Percentiles rank a stretch among this genome's conserved stretches.
Conservation (phyloP, 306 rosid species). For the Rosa lucieae region DNA sequence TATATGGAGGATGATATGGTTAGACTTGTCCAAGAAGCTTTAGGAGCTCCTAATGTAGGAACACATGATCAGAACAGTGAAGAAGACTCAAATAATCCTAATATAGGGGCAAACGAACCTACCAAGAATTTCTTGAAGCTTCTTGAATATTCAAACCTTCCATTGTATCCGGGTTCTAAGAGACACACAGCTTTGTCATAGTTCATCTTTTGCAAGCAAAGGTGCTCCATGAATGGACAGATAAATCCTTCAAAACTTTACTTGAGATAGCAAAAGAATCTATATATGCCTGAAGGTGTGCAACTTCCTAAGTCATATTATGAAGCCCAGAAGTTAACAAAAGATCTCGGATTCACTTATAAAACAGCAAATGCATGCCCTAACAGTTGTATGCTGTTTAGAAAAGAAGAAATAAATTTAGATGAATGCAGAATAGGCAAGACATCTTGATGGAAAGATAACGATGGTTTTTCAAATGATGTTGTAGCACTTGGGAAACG, state of each 20-base stretch:
- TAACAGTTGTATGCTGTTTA: background rate
- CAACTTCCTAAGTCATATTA: no score
- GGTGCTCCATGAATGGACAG: no score
- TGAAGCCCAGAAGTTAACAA: background rate
- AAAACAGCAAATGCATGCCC: constrained; percentile 3
- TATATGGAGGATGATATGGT: background rate
- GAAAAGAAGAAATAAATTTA: no score
- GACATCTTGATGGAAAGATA: background rate
- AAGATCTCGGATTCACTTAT: background rate
- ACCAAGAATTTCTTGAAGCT: background rate
- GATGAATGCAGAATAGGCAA: background rate
- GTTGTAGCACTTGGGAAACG: background rate
- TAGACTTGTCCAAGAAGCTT: background rate
- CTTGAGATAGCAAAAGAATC: no score
- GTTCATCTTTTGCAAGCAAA: no score
- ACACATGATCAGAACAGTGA: no score
- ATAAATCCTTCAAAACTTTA: no score
- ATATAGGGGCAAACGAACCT: no score
- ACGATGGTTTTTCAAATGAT: background rate
- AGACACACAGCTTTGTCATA: no score
- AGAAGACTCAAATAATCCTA: background rate
- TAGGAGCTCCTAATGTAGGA: background rate
- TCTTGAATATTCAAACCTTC: background rate
- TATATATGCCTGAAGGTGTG: no score
- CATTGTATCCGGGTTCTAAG: background rate